phyloP scores from a whole-genome alignment of 1,139 yeast species.

The Blastobotrys illinoisensis region DNA sequence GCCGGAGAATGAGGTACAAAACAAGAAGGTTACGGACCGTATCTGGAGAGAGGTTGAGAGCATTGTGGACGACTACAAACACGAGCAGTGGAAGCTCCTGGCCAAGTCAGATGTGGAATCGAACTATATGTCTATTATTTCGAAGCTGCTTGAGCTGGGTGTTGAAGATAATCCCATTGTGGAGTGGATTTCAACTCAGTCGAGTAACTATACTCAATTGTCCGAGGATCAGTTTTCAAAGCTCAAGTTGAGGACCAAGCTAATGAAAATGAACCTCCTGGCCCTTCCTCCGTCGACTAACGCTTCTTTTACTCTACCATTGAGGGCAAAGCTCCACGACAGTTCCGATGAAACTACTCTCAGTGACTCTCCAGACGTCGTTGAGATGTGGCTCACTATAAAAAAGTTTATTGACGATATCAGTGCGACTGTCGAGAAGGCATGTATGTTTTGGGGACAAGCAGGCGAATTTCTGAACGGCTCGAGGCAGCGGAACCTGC shows the following conservation, averaged over 20 bases:
- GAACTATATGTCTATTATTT: constrained; percentile 51
- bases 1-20: constrained; percentile 24
- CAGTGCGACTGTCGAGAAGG: constrained; percentile 30
- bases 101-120: constrained; percentile 37
- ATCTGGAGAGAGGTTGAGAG: constrained; percentile 65
- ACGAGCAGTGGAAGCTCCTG: constrained; percentile 56
- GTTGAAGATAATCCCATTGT: constrained; percentile 58
- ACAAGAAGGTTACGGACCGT: constrained; percentile 38
- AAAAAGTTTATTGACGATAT: constrained; percentile 43
- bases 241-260: constrained; percentile 30
- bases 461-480: constrained; percentile 44
- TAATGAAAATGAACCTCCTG: constrained; percentile 31
- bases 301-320: constrained; percentile 20
- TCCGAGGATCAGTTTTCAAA: constrained; percentile 38
- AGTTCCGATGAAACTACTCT: constrained; percentile 14
- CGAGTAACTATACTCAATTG: constrained; percentile 35
- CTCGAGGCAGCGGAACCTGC: constrained; percentile 37
- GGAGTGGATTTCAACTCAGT: constrained; percentile 52
- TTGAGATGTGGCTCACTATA: constrained; percentile 51
- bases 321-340: constrained; percentile 11
- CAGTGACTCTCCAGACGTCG: constrained; percentile 43
- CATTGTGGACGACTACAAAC: constrained; percentile 60
- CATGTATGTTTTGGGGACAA: constrained; percentile 44
- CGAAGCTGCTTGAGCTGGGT: constrained; percentile 55
- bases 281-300: constrained; percentile 24